A percentile compares a stretch with the other conserved stretches of the same genome.
phyloP scores from a whole-genome alignment of 1,284 basidiomycete genomes.

The Ceratobasidium sp. region DNA sequence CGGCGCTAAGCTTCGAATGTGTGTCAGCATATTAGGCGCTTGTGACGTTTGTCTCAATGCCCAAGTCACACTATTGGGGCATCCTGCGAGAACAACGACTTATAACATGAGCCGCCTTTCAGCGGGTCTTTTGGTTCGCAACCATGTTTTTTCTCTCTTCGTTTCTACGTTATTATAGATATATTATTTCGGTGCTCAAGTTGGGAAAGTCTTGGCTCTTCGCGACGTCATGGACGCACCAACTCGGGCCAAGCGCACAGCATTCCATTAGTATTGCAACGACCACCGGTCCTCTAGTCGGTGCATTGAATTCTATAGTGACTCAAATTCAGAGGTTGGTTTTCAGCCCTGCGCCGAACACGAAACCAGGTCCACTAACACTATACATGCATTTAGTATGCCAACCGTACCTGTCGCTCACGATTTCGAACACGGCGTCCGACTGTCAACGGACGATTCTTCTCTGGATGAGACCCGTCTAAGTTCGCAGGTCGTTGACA shows the following conservation, averaged over 20 bases:
- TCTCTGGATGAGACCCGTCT: slow-evolving; percentile 20
- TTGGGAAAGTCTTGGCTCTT: slow-evolving; percentile 31
- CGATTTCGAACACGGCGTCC: slow-evolving; percentile 27
- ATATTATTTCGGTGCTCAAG: neutral
- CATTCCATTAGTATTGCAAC: neutral
- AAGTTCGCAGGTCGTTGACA: slow-evolving; percentile 13
- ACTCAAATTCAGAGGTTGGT: slow-evolving; percentile 7
- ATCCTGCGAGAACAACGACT: neutral
- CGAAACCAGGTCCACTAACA: neutral
- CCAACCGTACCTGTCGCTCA: slow-evolving; percentile 26
- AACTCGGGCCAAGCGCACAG: slow-evolving; percentile 24
- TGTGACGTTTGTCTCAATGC: neutral
- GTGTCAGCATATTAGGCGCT: slow-evolving; percentile 2
- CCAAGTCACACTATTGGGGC: neutral
- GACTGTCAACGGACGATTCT: slow-evolving; percentile 28
- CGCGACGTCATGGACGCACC: slow-evolving; percentile 15
- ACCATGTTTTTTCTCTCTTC: neutral
- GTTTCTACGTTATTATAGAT: neutral
- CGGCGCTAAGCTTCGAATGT: neutral
- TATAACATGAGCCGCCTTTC: neutral
- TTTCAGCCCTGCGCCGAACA: neutral
- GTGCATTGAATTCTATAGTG: neutral
- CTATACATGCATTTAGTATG: neutral
- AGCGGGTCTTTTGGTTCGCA: neutral
- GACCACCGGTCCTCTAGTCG: slow-evolving; percentile 1